Percentiles rank a stretch among this genome's conserved stretches.
phyloP scores from a whole-genome alignment of 2,329 filamentous ascomycete genomes.

The Beauveria sp. region DNA sequence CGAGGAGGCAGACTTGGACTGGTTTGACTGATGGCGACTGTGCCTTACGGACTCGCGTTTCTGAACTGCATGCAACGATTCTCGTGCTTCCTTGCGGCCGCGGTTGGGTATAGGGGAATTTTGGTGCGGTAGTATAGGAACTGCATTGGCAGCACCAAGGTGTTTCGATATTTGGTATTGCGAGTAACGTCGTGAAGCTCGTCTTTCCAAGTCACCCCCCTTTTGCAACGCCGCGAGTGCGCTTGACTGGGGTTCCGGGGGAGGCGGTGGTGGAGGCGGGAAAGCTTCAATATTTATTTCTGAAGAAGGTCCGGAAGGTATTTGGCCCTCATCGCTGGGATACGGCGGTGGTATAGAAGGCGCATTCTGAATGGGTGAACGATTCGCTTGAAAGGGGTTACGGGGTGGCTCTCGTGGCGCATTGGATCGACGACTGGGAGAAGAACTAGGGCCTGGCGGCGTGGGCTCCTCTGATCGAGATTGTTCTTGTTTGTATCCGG shows the following conservation, averaged over 20 bases:
- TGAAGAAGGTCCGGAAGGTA: constrained; percentile 31
- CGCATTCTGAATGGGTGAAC: constrained; percentile 66
- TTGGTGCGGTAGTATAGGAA: constrained; percentile 80
- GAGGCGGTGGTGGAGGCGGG: constrained; percentile 61
- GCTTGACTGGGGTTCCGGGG: constrained; percentile 72
- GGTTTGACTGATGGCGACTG: constrained; percentile 39
- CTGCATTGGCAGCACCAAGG: constrained; percentile 71
- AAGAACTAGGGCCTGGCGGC: constrained; percentile 26
- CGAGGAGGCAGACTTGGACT: constrained; percentile 39
- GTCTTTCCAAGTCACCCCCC: constrained; percentile 83
- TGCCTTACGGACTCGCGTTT: constrained; percentile 44
- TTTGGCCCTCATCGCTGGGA: constrained; percentile 49
- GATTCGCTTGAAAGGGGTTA: constrained; percentile 44
- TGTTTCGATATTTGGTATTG: constrained; percentile 96
- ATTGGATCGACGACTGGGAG: constrained; percentile 40
- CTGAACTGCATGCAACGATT: constrained; percentile 68
- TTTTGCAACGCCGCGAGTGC: constrained; percentile 85
- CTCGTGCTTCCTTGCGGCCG: constrained; percentile 67
- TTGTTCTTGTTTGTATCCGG: constrained; percentile 37
- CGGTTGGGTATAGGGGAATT: constrained; percentile 79
- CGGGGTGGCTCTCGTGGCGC: constrained; percentile 44
- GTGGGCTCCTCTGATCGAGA: constrained; percentile 23
- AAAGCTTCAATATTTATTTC: constrained; percentile 57
- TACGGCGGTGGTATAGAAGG: constrained; percentile 64
- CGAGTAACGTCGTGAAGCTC: constrained; percentile 88